Percentiles rank a stretch among this genome's conserved stretches.
phyloP scores from a whole-genome alignment of 2,329 filamentous ascomycete genomes.

The Teratosphaeria nubilosa region DNA sequence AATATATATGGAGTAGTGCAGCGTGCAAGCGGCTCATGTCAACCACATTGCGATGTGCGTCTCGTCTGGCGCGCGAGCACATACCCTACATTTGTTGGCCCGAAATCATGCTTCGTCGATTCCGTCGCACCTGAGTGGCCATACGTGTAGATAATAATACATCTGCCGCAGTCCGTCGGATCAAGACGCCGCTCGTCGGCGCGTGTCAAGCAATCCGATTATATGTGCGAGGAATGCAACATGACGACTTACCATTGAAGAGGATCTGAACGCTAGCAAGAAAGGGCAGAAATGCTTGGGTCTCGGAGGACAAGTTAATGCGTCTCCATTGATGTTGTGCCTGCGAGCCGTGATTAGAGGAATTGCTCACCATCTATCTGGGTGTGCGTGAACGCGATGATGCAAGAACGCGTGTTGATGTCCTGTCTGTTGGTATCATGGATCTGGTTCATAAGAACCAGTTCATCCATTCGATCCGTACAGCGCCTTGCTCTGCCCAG shows the following conservation, averaged over 20 bases:
- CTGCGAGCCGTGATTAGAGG: neutral
- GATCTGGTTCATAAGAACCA: neutral
- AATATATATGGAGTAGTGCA: neutral
- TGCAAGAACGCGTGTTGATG: neutral
- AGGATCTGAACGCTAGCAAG: neutral
- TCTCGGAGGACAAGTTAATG: neutral
- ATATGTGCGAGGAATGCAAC: neutral
- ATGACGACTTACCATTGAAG: neutral
- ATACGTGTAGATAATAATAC: neutral
- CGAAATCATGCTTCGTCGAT: neutral
- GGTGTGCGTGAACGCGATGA: neutral
- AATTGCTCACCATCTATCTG: neutral
- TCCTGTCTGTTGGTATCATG: neutral
- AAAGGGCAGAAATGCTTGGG: neutral
- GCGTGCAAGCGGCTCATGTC: neutral
- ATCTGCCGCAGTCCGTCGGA: neutral
- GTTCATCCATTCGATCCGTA: neutral
- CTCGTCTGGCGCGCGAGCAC: neutral
- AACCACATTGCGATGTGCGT: neutral
- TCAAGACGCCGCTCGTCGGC: neutral
- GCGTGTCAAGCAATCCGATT: too few species aligned
- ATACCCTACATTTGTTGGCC: neutral
- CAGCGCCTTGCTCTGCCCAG: neutral
- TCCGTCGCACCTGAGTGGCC: neutral
- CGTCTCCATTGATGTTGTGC: neutral